Evolutionary conservation across 139 green algal species (phyloP), one percentile per base, ranked within the genome.

Genomic region (Micractinium conductrix): DNA sequence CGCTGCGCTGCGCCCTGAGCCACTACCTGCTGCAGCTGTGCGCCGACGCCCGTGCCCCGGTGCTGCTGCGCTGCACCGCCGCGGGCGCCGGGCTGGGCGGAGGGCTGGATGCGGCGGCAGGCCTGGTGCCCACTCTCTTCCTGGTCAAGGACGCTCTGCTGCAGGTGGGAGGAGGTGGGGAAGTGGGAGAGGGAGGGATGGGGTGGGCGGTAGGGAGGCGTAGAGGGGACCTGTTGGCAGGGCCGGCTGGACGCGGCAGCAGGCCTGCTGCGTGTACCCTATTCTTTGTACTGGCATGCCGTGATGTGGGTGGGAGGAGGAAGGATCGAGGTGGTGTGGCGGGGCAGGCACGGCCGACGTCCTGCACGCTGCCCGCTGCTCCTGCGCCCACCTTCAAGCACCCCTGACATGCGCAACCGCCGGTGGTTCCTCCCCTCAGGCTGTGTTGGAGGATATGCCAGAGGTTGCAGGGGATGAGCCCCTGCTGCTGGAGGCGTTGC

Each of bases 121-220:
- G 87, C 53, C 90, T 93, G 74, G 74, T 90, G 88, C 88, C 86
- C 65, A 79, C 79, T 14, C 81, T 95, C 58, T 82, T 93, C 30
- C 72, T 93, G 21, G 58, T 95, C 17, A 93, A 93, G 81, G 85
- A 91, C 44, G 89, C 65, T 21, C 60, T 95, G 14, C 60, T 92
- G 55, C 87, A 92, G 85, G 87, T 90, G 71, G n/a, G 68, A 12
- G 12, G 24, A 37, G 14, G 44, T 44, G 17, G 17, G 12, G 53
- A 58, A 21, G 53, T 62, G 10, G 53, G 19, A 62, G 26, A 62
- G 10, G 53, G 19, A 62, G 53, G 48, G 48, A 58, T 10, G 10
- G 48, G 48, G 48, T 58, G 48, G 48, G 12, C 16, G 48, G 48
- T 58, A 58, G 48, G 48, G 10, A 16, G 48, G 48, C n/a, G n/a